phyloP scores from a whole-genome alignment of 345 rosid genomes.

The Populus nigra region DNA sequence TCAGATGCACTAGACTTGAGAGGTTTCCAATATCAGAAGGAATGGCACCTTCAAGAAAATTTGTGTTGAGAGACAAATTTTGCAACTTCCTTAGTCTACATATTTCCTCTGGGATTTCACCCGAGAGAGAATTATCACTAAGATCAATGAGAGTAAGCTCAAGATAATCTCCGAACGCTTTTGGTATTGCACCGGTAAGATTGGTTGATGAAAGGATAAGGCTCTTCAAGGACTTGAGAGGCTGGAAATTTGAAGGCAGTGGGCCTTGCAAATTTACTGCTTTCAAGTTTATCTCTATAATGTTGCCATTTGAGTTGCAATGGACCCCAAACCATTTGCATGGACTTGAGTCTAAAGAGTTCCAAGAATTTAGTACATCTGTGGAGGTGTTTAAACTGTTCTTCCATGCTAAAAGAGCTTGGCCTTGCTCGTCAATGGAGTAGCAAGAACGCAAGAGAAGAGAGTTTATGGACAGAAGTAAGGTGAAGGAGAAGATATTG shows the following conservation, averaged over 20 bases:
- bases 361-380: slow-evolving; percentile 58
- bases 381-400: slow-evolving; percentile 52
- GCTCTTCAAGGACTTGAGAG: slow-evolving; percentile 50
- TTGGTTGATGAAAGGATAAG: slow-evolving; percentile 66
- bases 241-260: slow-evolving; percentile 54
- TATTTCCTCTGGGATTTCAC: slow-evolving; percentile 66
- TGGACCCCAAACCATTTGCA: slow-evolving; percentile 78
- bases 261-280: slow-evolving; percentile 63
- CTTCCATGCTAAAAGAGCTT: slow-evolving; percentile 81
- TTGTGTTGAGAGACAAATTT: slow-evolving; percentile 60
- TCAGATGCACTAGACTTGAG: slow-evolving; percentile 49
- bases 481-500: slow-evolving; percentile 40
- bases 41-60: slow-evolving; percentile 74
- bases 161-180: slow-evolving; percentile 55
- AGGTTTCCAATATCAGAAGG: slow-evolving; percentile 68
- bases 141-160: slow-evolving; percentile 58
- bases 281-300: slow-evolving; percentile 56
- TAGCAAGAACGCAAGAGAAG: slow-evolving; percentile 45
- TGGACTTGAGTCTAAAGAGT: slow-evolving; percentile 43
- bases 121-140: slow-evolving; percentile 71
- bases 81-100: slow-evolving; percentile 60
- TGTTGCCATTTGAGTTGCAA: slow-evolving; percentile 61
- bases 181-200: slow-evolving; percentile 71
- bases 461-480: slow-evolving; percentile 39
- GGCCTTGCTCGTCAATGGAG: slow-evolving; percentile 66